Evolutionary conservation across 208 protist species (phyloP), one percentile per base, ranked within the genome.

Genomic region (Wallacemonas collosoma): DNA sequence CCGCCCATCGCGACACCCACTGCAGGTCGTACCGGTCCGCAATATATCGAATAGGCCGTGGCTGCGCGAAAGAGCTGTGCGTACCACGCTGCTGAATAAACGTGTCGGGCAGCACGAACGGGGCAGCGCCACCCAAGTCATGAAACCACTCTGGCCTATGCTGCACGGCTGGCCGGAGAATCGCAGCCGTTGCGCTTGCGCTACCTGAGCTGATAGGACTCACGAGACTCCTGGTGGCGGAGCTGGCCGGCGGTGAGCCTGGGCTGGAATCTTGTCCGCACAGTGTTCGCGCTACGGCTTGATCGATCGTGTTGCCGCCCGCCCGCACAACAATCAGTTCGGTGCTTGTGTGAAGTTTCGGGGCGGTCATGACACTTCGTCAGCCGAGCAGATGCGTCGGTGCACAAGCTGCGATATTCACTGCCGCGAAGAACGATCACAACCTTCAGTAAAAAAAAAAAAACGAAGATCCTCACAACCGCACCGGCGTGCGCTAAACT

Each of bases 11-110:
- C 41, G 79, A 73, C 5, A 94, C 69, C 89, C 89, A 94, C 17
- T 66, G 76, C 26, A 72, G 72, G 77, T 94, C 89, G 67, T 88
- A 81, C 11, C 75, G 64, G 70, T 94, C 89, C 3, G 85, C 81
- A 54, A 89, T 85, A 71, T 95, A 93, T 15, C 78, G 77, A n/a
- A 95, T 69, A 12, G 61, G 47, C 45, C 75, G 50, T n/a, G 65
- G 38, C 3, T 71, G 51, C 47, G 11, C 11, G 47, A 8, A 15
- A 8, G 7, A 15, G 47, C 47, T 51, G 47, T 51, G 47, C 3
- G 17, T 77, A 51, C 0, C 54, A 35, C 15, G 8, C 26, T 62
- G 12, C 17, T 38, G 36, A 62, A 62, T 62, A 17, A 62, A 62
- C 3, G 56, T 62, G 6, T 48, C 35, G 39, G 75, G 75, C 6